A percentile compares a stretch with the other conserved stretches of the same genome.
Evolutionary conservation across 345 rosid species (phyloP).

Genomic region (Gossypium thurberi): DNA sequence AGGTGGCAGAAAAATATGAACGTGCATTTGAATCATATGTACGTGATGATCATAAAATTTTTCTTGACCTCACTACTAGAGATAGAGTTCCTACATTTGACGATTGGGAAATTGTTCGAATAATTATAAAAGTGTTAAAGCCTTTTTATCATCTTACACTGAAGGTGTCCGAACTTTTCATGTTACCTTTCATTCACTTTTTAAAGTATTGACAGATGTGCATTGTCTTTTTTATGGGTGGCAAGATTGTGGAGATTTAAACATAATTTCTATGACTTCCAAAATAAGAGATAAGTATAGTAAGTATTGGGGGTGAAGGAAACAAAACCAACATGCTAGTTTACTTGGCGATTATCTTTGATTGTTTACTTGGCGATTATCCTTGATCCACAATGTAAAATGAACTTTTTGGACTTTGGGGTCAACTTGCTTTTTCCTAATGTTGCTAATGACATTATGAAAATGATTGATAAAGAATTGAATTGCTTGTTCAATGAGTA

Average conservation of each 20-base stretch:
- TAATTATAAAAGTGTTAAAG: too few relatives aligned
- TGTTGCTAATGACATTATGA: too few relatives aligned
- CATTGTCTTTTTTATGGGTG: not conserved
- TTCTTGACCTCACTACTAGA: not conserved
- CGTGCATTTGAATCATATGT: not conserved
- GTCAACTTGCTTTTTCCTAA: too few relatives aligned
- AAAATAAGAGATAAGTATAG: too few relatives aligned
- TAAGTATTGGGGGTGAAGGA: not conserved
- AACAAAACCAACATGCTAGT: too few relatives aligned
- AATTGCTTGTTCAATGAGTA: too few relatives aligned
- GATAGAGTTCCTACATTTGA: not conserved
- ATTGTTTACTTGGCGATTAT: too few relatives aligned
- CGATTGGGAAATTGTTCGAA: not conserved
- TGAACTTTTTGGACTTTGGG: too few relatives aligned
- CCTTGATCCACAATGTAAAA: too few relatives aligned
- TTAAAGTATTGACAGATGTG: too few relatives aligned
- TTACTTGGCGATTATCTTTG: too few relatives aligned
- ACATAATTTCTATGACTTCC: not conserved
- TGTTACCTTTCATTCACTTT: not conserved
- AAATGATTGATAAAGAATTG: too few relatives aligned
- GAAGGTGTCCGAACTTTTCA: not conserved
- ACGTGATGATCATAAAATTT: not conserved
- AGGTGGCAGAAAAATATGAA: not conserved
- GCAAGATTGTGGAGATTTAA: not conserved
- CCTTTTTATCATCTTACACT: not conserved